Evolutionary conservation across 2,329 filamentous ascomycete genomes (phyloP).

Genomic region (Cytospora piceae): DNA sequence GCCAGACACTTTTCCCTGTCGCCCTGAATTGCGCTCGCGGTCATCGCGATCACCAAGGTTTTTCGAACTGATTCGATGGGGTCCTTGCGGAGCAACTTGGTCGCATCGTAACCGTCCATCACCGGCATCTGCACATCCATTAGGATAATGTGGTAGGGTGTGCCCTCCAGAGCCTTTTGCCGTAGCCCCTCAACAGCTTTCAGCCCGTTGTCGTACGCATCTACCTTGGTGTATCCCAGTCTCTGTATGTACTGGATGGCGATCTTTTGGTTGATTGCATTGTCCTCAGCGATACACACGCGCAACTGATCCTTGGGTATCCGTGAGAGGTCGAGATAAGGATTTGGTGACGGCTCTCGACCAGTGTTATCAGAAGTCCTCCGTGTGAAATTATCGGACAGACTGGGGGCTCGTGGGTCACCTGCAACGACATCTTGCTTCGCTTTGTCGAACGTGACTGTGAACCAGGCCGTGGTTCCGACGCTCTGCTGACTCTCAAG

Average conservation of each 20-base stretch:
- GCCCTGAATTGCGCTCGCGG: slow-evolving; percentile 89
- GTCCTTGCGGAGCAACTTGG: slow-evolving; percentile 79
- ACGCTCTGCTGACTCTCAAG: slow-evolving; percentile 75
- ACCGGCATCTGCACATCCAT: slow-evolving; percentile 99
- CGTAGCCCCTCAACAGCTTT: slow-evolving; percentile 88
- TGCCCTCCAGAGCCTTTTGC: slow-evolving; percentile 68
- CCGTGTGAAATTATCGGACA: slow-evolving; percentile 26
- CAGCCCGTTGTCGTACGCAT: slow-evolving; percentile 87
- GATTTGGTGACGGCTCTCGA: slow-evolving; percentile 45
- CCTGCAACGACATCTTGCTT: slow-evolving; percentile 62
- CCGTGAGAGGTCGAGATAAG: slow-evolving; percentile 68
- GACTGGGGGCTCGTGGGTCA: slow-evolving; percentile 40
- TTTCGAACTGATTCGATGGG: slow-evolving; percentile 75
- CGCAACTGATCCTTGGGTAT: slow-evolving; percentile 79
- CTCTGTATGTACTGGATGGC: slow-evolving; percentile 88
- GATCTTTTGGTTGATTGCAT: slow-evolving; percentile 92
- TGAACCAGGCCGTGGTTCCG: slow-evolving; percentile 77
- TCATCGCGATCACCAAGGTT: slow-evolving; percentile 96
- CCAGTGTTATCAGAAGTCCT: slow-evolving; percentile 38
- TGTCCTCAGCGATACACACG: slow-evolving; percentile 94
- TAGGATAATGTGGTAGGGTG: slow-evolving; percentile 85
- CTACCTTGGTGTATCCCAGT: slow-evolving; percentile 78
- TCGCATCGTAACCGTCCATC: slow-evolving; percentile 90
- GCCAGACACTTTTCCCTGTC: slow-evolving; percentile 95
- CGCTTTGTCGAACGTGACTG: slow-evolving; percentile 83